Evolutionary conservation across 345 rosid genomes (phyloP).

Genomic region (Orychophragmus violaceus): DNA sequence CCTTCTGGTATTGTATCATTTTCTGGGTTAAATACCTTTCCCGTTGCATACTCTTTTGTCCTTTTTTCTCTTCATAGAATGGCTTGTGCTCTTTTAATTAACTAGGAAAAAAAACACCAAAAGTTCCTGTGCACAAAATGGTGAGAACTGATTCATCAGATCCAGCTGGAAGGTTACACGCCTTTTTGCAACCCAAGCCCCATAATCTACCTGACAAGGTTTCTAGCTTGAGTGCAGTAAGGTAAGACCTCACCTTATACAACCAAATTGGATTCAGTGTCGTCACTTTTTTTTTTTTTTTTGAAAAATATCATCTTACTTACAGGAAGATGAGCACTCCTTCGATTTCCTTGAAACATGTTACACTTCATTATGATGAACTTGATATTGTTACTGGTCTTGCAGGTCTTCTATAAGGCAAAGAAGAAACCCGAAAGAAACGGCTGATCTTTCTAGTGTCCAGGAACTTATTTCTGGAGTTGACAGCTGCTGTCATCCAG

Average conservation of each 20-base stretch:
- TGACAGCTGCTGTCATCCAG: conserved; percentile 45
- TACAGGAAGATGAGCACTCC: too few species aligned
- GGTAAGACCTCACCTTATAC: conserved; percentile 37
- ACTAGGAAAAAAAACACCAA: conserved; percentile 60
- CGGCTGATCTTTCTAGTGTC: conserved; percentile 87
- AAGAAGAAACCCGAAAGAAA: conserved; percentile 41
- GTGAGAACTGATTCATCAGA: conserved; percentile 83
- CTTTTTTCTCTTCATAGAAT: neutral
- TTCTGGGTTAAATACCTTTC: neutral
- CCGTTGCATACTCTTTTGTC: neutral
- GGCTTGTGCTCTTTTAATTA: conserved; percentile 15
- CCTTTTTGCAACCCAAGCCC: conserved; percentile 58
- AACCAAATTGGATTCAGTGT: too few species aligned
- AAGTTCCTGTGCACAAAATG: conserved; percentile 72
- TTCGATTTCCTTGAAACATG: too few species aligned
- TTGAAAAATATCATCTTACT: neutral
- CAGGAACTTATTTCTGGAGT: conserved; percentile 68
- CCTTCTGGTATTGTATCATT: neutral
- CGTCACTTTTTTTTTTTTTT: too few species aligned
- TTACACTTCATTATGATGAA: neutral
- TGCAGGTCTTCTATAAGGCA: neutral
- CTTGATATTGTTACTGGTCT: neutral
- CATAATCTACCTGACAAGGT: conserved; percentile 33
- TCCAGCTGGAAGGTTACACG: conserved; percentile 94
- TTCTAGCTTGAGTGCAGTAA: conserved; percentile 56